Conservation (phyloP, 257 asterid genomes). For the Misopates orontium region DNA sequence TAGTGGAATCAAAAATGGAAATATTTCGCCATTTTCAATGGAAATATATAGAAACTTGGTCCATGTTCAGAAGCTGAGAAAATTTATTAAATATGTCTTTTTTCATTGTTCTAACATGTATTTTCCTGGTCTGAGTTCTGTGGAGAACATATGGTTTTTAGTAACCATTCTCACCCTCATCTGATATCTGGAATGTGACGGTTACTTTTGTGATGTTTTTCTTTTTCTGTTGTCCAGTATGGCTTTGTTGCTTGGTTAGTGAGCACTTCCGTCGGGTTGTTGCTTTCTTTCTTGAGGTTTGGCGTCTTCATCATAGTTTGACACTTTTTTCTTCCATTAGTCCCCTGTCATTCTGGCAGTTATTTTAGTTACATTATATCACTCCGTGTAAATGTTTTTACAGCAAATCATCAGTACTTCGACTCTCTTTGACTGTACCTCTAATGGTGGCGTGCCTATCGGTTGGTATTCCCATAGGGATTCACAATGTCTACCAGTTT, state of each 20-base stretch:
- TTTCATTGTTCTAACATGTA: background rate
- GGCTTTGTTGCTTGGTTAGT: constrained; percentile 96
- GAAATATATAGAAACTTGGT: too few relatives aligned
- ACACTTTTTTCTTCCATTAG: too few relatives aligned
- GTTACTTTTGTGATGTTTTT: background rate
- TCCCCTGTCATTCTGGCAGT: too few relatives aligned
- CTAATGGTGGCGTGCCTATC: constrained; percentile 98
- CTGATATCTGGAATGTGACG: background rate
- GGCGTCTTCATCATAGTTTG: constrained; percentile 19
- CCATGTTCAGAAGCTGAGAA: background rate
- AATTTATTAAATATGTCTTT: too few relatives aligned
- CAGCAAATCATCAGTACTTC: constrained; percentile 98
- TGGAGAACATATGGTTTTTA: background rate
- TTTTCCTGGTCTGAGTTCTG: constrained; percentile 1
- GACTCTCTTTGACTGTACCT: constrained; percentile 93
- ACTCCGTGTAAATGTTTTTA: constrained; percentile 35
- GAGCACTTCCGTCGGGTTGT: constrained; percentile 91
- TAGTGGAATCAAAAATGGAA: too few relatives aligned
- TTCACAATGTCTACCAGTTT: constrained; percentile 89
- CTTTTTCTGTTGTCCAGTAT: constrained; percentile 59
- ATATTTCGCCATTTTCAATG: too few relatives aligned
- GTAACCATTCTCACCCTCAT: constrained; percentile 1
- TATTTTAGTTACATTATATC: constrained; percentile 14
- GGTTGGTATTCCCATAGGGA: constrained; percentile 91
- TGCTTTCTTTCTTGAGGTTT: constrained; percentile 97